A percentile compares a stretch with the other conserved stretches of the same genome.
phyloP scores from a whole-genome alignment of 306 rosid species.

The Carpinus viminea region DNA sequence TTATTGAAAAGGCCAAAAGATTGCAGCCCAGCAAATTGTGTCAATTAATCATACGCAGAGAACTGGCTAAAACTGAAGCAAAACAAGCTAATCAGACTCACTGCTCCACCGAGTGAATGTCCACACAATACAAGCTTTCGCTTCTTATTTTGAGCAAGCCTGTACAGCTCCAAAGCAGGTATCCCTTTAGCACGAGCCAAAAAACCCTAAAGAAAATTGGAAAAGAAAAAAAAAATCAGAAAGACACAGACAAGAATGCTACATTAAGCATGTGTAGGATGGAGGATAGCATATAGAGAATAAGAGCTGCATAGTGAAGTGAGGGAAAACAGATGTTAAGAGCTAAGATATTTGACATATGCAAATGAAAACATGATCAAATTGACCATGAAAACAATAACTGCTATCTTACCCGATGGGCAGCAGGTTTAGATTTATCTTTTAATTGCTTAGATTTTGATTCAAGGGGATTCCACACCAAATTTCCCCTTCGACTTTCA shows the following conservation, averaged over 20 bases:
- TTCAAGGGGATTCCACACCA: slow-evolving; percentile 71
- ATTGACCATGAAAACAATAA: slow-evolving; percentile 5
- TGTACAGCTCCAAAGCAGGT: slow-evolving; percentile 92
- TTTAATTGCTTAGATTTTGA: slow-evolving; percentile 64
- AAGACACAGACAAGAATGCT: neutral
- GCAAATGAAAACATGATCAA: neutral
- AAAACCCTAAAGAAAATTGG: slow-evolving; percentile 64
- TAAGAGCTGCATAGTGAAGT: neutral
- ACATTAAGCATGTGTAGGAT: neutral
- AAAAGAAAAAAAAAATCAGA: slow-evolving; percentile 13
- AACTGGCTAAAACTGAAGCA: neutral
- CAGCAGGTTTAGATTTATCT: slow-evolving; percentile 78
- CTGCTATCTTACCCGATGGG: slow-evolving; percentile 67
- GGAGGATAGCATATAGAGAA: neutral
- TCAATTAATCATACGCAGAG: neutral
- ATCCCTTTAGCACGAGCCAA: slow-evolving; percentile 98
- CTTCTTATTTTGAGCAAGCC: slow-evolving; percentile 95
- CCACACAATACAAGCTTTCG: slow-evolving; percentile 93
- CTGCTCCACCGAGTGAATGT: slow-evolving; percentile 99
- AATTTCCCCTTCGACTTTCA: slow-evolving; percentile 55
- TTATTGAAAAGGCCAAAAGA: neutral
- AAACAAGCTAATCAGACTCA: slow-evolving; percentile 44
- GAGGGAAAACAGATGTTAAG: neutral
- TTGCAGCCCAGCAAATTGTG: neutral
- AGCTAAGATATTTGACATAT: neutral